These are phyloP conservation scores for Lasiosphaeria miniovina DNA, from an alignment of 495 filamentous ascomycete species.

Conservation along the genomic window DNA sequence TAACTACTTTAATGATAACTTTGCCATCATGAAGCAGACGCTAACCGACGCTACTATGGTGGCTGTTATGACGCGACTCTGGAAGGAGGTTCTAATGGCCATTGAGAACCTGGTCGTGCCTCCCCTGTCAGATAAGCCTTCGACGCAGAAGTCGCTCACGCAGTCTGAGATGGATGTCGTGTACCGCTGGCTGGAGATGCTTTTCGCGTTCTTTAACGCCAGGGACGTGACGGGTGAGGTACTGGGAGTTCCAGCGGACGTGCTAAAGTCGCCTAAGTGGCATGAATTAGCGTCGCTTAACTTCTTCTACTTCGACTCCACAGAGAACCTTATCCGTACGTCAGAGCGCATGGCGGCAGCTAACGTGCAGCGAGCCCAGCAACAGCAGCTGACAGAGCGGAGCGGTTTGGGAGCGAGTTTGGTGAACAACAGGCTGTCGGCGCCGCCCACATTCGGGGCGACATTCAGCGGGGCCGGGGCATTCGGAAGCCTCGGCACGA, in stretches of 20 bases:
- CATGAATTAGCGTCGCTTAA: conserved; percentile 93
- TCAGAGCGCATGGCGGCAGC: conserved; percentile 94
- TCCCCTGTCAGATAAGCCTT: conserved; percentile 92
- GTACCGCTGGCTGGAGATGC: conserved; percentile 88
- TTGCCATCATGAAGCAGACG: conserved; percentile 96
- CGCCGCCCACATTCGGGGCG: conserved; percentile 57
- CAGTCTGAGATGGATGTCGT: conserved; percentile 92
- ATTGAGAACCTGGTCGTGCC: conserved; percentile 90
- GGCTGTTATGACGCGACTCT: conserved; percentile 94
- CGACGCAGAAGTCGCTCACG: conserved; percentile 78
- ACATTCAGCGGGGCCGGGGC: conserved; percentile 40
- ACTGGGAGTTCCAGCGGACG: conserved; percentile 81
- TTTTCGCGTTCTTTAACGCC: conserved; percentile 94
- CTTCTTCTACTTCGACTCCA: conserved; percentile 97
- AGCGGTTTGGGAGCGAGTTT: conserved; percentile 13
- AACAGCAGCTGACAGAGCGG: conserved; percentile 41
- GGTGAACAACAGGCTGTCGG: conserved; percentile 66
- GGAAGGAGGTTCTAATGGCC: conserved; percentile 94
- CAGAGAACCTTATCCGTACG: conserved; percentile 85
- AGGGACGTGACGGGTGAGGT: conserved; percentile 84
- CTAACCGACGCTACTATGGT: conserved; percentile 91
- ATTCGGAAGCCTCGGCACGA: conserved; percentile 68
- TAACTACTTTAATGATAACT: conserved; percentile 97
- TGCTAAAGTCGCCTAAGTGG: conserved; percentile 95
- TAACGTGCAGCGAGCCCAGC: conserved; percentile 73